phyloP scores from a whole-genome alignment of 2,329 filamentous ascomycete species.

The Elsinoe perseae region DNA sequence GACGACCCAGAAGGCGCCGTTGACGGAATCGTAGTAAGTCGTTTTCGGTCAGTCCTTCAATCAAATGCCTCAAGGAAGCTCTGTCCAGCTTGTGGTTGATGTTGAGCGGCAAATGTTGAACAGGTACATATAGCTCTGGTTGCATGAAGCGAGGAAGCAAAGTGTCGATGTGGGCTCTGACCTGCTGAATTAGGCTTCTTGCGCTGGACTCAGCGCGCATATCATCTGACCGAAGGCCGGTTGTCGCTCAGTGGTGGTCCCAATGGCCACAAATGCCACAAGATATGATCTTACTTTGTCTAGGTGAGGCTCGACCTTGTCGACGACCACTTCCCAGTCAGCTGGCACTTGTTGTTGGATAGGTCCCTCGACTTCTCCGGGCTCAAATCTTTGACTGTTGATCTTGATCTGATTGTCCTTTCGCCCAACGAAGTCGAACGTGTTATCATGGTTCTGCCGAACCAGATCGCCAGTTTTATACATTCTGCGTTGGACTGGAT shows the following conservation, averaged over 20 bases:
- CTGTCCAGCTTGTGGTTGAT: constrained; percentile 48
- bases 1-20: not conserved
- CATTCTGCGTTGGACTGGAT: not conserved
- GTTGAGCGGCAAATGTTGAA: constrained; percentile 65
- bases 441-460: constrained; percentile 64
- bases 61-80: not conserved
- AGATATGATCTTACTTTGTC: not conserved
- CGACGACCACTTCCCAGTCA: not conserved
- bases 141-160: constrained; percentile 78
- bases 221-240: not conserved
- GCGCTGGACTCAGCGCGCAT: not conserved
- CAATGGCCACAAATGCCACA: not conserved
- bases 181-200: constrained; percentile 47
- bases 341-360: not conserved
- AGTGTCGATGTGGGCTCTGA: constrained; percentile 49
- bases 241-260: not conserved
- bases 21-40: not conserved
- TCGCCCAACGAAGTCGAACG: constrained; percentile 60
- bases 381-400: constrained; percentile 22
- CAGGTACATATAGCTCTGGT: constrained; percentile 69
- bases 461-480: constrained; percentile 41
- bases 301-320: not conserved
- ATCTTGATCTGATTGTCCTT: constrained; percentile 23
- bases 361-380: constrained; percentile 20
- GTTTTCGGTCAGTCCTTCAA: not conserved